Base-by-base conservation (phyloP, 2,329 filamentous ascomycete species). In the Thermochaetoides dissita region DNA sequence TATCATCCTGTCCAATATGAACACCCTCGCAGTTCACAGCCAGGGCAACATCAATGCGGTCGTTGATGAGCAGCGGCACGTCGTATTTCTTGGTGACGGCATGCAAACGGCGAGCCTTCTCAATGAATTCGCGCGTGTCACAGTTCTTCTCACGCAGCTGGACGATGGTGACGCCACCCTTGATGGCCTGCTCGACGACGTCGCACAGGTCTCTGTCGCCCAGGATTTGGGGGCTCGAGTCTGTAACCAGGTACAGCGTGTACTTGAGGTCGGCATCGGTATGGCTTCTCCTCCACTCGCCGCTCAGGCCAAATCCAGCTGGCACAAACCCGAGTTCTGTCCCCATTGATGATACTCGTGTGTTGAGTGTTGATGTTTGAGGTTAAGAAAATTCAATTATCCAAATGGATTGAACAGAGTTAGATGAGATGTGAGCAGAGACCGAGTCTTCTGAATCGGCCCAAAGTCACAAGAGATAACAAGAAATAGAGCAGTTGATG, bases 1-100 rank as follows among this genome's bases (percentile, higher is more conserved):
- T 80, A 60, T 96, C 89, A 71, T 95, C 88, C 65, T 96, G 89
- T 6, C 91, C 91, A 39, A 96, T 74, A 59, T 96, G 91, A 7
- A 94, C 86, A 37, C 91, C 91, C 64, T 95, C 89, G 44, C 84
- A 91, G 9, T 79, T 84, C 36, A 88, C 74, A 10, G 86, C 87
- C 11, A 86, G 70, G 7, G 87, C 88, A 28, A 96, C 84, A 58
- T 94, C 88, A 6, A 95, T 74, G 9, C 88, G 78, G 59, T 96
- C 91, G 58, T 96, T 96, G 66, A 96, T 87, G 42, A 96, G 67
- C 44, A 96, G 71, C 30, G 89, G 89, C 3, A 94, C 76, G 10
- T 69, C 68, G 56, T 82, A 69, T 37, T 67, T 66, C 49, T 67
- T 67, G 12, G 86, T 89, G 48, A 91, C 65, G 33, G 65, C 60